phyloP scores from a whole-genome alignment of 2,329 filamentous ascomycete species.

The Venturia oleaginea region DNA sequence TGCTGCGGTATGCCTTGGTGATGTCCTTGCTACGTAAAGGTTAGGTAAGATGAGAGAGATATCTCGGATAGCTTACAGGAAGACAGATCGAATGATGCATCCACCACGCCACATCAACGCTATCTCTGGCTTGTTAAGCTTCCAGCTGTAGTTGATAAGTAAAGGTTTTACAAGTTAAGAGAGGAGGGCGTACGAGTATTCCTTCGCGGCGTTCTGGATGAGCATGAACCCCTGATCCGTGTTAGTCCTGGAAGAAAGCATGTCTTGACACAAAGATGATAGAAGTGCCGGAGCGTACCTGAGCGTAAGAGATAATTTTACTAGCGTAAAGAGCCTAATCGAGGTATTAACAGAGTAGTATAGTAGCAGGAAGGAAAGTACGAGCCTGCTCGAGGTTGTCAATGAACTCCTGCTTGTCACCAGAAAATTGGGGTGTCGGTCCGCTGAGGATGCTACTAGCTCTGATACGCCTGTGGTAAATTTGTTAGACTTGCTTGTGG shows the following conservation, averaged over 20 bases:
- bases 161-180: too few relatives aligned
- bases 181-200: conserved; percentile 51
- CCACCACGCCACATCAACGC: conserved; percentile 99
- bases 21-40: too few relatives aligned
- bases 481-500: too few relatives aligned
- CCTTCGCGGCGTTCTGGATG: conserved; percentile 95
- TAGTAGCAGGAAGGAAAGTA: too few relatives aligned
- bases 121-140: conserved; percentile 99
- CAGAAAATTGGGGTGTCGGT: conserved; percentile 70
- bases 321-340: conserved; percentile 98
- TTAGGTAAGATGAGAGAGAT: too few relatives aligned
- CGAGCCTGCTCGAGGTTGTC: conserved; percentile 93
- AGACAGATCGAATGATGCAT: conserved; percentile 99
- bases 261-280: too few relatives aligned
- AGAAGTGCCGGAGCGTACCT: too few relatives aligned
- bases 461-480: conserved; percentile 65
- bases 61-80: too few relatives aligned
- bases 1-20: conserved; percentile 87
- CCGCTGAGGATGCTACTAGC: conserved; percentile 73
- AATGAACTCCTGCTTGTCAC: conserved; percentile 88
- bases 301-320: conserved; percentile 99
- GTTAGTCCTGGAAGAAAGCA: too few relatives aligned
- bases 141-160: conserved; percentile 48
- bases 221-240: conserved; percentile 88
- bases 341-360: conserved; percentile 44